phyloP scores from a whole-genome alignment of 495 filamentous ascomycete species.

The Penicillium coprophilum region DNA sequence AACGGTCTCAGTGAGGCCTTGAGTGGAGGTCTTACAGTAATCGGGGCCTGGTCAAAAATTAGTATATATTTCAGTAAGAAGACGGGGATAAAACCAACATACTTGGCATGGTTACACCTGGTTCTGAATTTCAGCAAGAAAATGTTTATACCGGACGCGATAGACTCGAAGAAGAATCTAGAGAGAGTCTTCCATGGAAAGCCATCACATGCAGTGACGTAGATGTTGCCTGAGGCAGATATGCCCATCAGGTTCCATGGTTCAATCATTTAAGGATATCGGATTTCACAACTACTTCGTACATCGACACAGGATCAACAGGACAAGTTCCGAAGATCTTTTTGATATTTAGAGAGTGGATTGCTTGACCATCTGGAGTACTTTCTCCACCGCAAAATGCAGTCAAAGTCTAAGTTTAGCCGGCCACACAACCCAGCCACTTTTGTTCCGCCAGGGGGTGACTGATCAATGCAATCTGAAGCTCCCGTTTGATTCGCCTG shows the following conservation, averaged over 20 bases:
- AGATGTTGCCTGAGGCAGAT: conserved; percentile 8
- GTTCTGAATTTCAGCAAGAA: neutral
- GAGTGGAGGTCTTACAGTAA: conserved; percentile 22
- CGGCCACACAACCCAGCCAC: conserved; percentile 14
- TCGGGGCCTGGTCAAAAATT: conserved; percentile 18
- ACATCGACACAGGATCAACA: neutral
- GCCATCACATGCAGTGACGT: conserved; percentile 24
- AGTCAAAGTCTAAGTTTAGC: conserved; percentile 4
- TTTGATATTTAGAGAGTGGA: neutral
- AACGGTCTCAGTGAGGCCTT: neutral
- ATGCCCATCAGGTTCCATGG: neutral
- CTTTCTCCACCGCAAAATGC: conserved; percentile 2
- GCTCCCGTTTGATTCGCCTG: conserved; percentile 4
- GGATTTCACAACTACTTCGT: neutral
- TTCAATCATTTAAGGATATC: neutral
- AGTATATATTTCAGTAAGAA: neutral
- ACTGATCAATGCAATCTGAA: neutral
- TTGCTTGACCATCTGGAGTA: neutral
- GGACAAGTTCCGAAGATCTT: neutral
- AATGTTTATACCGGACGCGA: neutral
- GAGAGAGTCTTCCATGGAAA: neutral
- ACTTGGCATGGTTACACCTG: conserved; percentile 28
- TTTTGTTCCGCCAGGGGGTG: conserved; percentile 10
- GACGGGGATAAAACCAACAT: conserved; percentile 5
- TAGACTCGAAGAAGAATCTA: neutral